Evolutionary conservation across 1,284 basidiomycete species (phyloP), one percentile per base, ranked within the genome.

Genomic region (Microbotryum scabiosae): DNA sequence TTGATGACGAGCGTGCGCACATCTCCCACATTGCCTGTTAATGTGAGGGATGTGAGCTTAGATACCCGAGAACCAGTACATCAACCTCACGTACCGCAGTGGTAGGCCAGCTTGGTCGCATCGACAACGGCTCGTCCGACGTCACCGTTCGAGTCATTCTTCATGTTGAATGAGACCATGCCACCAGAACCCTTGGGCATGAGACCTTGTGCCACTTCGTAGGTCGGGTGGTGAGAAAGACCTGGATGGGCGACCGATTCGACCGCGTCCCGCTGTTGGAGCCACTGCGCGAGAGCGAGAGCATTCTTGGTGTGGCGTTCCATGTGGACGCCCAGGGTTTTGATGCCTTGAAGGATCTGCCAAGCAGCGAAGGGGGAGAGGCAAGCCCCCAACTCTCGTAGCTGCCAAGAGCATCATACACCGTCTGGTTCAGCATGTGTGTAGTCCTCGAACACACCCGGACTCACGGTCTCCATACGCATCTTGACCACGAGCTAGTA

Each of bases 271-370:
- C 91, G 85, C 60, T 81, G 74, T 72, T 87, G 81, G 50, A 93
- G 82, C 79, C 80, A 87, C 80, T 79, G 76, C 0, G 90, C 88
- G 7, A 92, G 79, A 0, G 81, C 81, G 3, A 91, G 78, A 0
- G 87, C 83, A 63, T 90, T 92, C 47, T 84, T 80, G 44, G 80
- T 82, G 71, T 91, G 88, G 60, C 88, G 77, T 76, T 90, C 82
- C 2, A 80, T 84, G 18, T 90, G 82, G 60, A 93, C 78, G 69
- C 84, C 85, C 58, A 93, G 82, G 3, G 90, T 93, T 77, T 93
- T 90, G 49, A 92, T 78, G 60, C 90, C 90, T 73, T 88, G 86
- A 87, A 63, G 41, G 20, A 63, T 48, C 36, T 49, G 30, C 28
- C 23, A 45, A 2, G 62, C 51, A 10, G 45, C 46, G n/a, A 56